Evolutionary conservation across 345 rosid species (phyloP).

Genomic region (Garcia nutans): DNA sequence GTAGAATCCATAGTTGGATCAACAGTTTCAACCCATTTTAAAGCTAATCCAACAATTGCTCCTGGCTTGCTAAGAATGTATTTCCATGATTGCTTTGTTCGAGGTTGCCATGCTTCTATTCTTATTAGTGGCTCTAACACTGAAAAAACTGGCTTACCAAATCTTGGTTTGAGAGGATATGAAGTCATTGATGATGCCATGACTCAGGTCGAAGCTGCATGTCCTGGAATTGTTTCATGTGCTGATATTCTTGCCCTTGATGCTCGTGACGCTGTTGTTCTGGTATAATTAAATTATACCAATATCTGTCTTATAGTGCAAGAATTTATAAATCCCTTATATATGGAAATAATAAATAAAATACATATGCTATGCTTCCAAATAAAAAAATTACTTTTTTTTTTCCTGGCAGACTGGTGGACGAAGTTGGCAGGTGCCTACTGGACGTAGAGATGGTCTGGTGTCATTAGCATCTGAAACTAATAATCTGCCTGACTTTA

Average conservation of each 20-base stretch:
- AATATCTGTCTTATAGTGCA: too few species aligned
- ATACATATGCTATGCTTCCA: too few species aligned
- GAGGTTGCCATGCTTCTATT: conserved; percentile 51
- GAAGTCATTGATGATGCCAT: conserved; percentile 53
- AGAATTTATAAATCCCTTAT: too few species aligned
- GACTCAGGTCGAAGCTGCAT: conserved; percentile 43
- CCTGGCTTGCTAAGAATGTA: conserved; percentile 55
- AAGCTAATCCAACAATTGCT: conserved; percentile 36
- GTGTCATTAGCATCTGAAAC: conserved; percentile 36
- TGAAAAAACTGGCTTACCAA: conserved; percentile 48
- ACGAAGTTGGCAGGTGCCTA: conserved; percentile 56
- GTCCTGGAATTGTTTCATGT: conserved; percentile 54
- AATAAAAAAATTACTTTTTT: neutral
- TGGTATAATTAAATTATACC: conserved; percentile 28
- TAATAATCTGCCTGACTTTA: conserved; percentile 23
- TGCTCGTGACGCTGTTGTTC: conserved; percentile 49
- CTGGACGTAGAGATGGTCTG: conserved; percentile 43
- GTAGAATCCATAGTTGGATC: conserved; percentile 45
- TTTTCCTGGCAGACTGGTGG: conserved; percentile 55
- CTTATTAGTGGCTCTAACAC: conserved; percentile 44
- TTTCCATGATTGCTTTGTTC: conserved; percentile 57
- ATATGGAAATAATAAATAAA: too few species aligned
- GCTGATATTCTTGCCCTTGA: conserved; percentile 63
- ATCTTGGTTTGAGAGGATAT: conserved; percentile 46
- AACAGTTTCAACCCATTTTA: conserved; percentile 35